Conservation (phyloP, 169 alveolate species). For the Besnoitia besnoiti region DNA sequence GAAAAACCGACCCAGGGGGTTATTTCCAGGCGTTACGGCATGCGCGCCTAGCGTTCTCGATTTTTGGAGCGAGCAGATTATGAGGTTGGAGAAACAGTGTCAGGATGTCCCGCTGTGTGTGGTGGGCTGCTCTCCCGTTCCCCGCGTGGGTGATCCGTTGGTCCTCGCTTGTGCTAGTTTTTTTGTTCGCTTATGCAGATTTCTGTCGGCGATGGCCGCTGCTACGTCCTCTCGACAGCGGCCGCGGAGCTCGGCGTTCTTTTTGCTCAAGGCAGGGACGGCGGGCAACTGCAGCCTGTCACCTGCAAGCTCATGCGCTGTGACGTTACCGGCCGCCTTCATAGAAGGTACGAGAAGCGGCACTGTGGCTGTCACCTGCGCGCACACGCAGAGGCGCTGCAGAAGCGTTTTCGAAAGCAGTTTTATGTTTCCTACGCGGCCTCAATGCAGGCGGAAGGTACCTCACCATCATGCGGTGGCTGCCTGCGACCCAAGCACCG, state of each 20-base stretch:
- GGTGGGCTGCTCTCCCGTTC: background rate
- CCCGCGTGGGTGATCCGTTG: background rate
- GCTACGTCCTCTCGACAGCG: conserved; percentile 10
- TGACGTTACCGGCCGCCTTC: background rate
- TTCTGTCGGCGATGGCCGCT: background rate
- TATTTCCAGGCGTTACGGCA: too few species aligned
- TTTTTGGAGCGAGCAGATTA: too few species aligned
- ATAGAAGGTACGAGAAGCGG: background rate
- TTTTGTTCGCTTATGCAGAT: background rate
- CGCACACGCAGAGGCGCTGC: too few species aligned
- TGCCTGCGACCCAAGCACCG: too few species aligned
- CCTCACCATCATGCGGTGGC: too few species aligned
- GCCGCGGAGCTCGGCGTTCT: conserved; percentile 1
- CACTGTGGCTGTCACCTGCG: too few species aligned
- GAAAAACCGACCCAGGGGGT: too few species aligned
- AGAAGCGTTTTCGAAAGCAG: too few species aligned
- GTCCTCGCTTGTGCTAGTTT: background rate
- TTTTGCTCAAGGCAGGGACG: conserved; percentile 12
- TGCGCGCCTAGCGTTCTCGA: too few species aligned
- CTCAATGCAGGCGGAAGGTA: too few species aligned
- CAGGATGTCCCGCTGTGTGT: background rate
- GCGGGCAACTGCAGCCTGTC: conserved; percentile 9
- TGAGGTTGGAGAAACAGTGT: too few species aligned
- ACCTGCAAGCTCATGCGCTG: conserved; percentile 19
- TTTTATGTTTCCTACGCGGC: too few species aligned